Conservation (phyloP, 495 filamentous ascomycete species). For the Tuber borchii region DNA sequence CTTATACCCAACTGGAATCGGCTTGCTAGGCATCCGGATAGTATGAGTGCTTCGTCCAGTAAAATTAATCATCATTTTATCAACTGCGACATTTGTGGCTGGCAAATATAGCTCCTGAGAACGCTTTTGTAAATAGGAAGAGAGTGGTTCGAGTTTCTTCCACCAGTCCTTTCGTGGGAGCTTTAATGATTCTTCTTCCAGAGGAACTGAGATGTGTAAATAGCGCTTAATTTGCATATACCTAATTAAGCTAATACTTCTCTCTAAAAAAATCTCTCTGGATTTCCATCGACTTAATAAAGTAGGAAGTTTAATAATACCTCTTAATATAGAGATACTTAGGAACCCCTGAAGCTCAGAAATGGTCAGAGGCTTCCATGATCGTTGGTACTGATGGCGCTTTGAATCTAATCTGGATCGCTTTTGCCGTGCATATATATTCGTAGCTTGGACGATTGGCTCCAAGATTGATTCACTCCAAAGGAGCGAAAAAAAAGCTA, state of each 20-base stretch:
- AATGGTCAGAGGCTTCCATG: background rate
- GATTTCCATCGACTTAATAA: background rate
- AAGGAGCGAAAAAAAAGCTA: background rate
- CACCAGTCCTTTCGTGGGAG: background rate
- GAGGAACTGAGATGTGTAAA: background rate
- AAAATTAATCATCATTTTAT: constrained; percentile 20
- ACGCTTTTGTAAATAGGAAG: background rate
- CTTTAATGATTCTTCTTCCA: background rate
- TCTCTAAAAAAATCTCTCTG: no score
- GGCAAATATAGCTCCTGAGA: constrained; percentile 1
- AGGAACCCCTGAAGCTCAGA: background rate
- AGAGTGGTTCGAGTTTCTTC: background rate
- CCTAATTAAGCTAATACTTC: background rate
- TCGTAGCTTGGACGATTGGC: background rate
- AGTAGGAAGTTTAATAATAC: background rate
- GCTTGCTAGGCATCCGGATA: constrained; percentile 13
- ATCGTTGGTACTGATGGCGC: no score
- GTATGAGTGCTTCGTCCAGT: constrained; percentile 11
- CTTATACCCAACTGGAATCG: constrained; percentile 19
- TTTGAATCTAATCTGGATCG: background rate
- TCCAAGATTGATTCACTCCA: background rate
- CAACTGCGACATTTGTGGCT: constrained; percentile 3
- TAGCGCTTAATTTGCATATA: background rate
- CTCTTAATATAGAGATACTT: background rate
- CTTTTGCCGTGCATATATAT: background rate